These are phyloP conservation scores for Sistotremastrum niveocremeum DNA, from an alignment of 768 basidiomycete genomes.

Conservation along the genomic window DNA sequence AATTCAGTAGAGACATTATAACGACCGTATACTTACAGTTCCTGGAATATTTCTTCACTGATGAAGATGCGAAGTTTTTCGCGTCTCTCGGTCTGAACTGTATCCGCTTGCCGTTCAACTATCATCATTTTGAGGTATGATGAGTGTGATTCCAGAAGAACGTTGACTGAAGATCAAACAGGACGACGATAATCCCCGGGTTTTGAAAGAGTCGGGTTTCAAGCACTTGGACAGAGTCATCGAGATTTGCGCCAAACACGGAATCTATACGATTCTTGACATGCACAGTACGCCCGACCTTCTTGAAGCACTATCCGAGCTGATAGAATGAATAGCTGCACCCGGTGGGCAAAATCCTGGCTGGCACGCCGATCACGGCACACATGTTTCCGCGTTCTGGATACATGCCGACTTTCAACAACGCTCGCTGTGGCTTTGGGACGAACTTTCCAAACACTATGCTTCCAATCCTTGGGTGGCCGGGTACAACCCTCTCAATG, in stretches of 20 bases:
- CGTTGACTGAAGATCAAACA: conserved; percentile 1
- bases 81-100: conserved; percentile 69
- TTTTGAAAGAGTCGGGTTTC: conserved; percentile 61
- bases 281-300: conserved; percentile 42
- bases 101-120: conserved; percentile 64
- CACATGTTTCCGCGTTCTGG: conserved; percentile 61
- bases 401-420: conserved; percentile 79
- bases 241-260: conserved; percentile 56
- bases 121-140: conserved; percentile 51
- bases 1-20: background rate
- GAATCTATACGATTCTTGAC: conserved; percentile 67
- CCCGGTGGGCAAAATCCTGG: conserved; percentile 65
- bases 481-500: conserved; percentile 79
- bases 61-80: conserved; percentile 64
- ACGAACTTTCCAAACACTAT: conserved; percentile 61
- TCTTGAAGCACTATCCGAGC: background rate
- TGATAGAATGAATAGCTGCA: conserved; percentile 15
- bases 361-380: conserved; percentile 69
- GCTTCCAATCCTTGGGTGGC: conserved; percentile 71
- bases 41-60: conserved; percentile 72
- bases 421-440: conserved; percentile 66
- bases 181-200: conserved; percentile 69
- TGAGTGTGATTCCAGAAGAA: conserved; percentile 7
- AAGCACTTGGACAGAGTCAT: conserved; percentile 78
- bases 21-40: conserved; percentile 30